Percentiles rank a stretch among this genome's conserved stretches.
Evolutionary conservation across 352 stramenopile genomes (phyloP).

Genomic region (Pythium scleroteichum): DNA sequence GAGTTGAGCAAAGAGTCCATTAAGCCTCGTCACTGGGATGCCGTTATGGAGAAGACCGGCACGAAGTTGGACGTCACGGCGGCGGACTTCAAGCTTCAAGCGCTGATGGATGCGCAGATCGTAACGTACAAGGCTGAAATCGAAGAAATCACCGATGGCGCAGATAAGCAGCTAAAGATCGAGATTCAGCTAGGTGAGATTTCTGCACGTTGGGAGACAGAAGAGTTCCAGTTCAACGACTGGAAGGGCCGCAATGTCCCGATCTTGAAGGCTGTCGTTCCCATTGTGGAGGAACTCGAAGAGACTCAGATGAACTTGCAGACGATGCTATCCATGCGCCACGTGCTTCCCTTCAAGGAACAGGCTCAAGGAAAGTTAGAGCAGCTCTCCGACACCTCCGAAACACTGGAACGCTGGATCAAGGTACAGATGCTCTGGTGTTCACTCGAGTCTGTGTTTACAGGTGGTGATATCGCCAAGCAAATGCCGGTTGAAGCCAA

Average conservation of each 20-base stretch:
- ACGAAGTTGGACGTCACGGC: conserved; percentile 93
- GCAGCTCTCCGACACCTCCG: conserved; percentile 94
- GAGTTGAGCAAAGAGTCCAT: conserved; percentile 98
- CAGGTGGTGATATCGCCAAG: conserved; percentile 98
- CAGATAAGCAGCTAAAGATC: conserved; percentile 98
- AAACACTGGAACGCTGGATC: conserved; percentile 97
- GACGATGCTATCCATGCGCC: conserved; percentile 97
- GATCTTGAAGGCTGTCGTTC: conserved; percentile 95
- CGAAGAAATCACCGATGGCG: conserved; percentile 97
- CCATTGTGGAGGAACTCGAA: conserved; percentile 97
- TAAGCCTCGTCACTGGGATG: conserved; percentile 95
- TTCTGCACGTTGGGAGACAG: conserved; percentile 90
- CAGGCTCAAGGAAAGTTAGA: conserved; percentile 94
- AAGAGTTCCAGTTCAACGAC: conserved; percentile 96
- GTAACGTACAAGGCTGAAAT: conserved; percentile 93
- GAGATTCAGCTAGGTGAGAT: conserved; percentile 95
- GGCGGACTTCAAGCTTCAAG: conserved; percentile 95
- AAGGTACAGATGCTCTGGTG: conserved; percentile 99
- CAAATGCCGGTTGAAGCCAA: conserved; percentile 98
- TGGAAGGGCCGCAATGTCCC: conserved; percentile 94
- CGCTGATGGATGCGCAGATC: conserved; percentile 94
- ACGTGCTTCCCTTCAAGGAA: conserved; percentile 96
- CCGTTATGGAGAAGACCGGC: conserved; percentile 94
- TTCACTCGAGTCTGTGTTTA: conserved; percentile 98
- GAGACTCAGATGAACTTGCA: conserved; percentile 98